A percentile compares a stretch with the other conserved stretches of the same genome.
Evolutionary conservation across 139 green algal species (phyloP).

Genomic region (Chlamydomonas incerta): DNA sequence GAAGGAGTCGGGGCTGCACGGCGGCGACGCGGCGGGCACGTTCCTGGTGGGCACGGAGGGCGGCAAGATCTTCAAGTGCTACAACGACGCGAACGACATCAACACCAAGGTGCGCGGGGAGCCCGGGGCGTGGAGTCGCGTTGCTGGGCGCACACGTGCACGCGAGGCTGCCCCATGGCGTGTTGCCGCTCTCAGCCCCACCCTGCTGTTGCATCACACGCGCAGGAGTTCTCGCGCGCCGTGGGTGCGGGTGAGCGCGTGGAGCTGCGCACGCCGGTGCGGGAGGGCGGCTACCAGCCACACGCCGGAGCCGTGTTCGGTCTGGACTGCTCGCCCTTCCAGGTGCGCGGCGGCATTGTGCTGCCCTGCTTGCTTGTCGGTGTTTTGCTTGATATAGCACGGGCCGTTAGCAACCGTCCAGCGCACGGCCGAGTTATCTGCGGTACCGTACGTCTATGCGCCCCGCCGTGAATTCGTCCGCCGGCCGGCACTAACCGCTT

Average conservation of each 20-base stretch:
- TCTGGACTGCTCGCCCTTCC: conserved; percentile 66
- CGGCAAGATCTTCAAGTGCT: conserved; percentile 63
- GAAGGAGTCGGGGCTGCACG: not conserved
- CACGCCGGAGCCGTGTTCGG: conserved; percentile 66
- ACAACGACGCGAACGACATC: conserved; percentile 50
- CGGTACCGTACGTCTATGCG: too few relatives aligned
- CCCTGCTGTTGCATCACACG: not conserved
- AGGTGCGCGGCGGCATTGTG: too few relatives aligned
- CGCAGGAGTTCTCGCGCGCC: conserved; percentile 48
- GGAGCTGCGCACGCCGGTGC: conserved; percentile 63
- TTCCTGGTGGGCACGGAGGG: conserved; percentile 66
- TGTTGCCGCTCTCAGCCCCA: too few relatives aligned
- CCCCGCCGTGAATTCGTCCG: too few relatives aligned
- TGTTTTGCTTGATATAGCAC: too few relatives aligned
- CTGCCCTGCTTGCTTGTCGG: too few relatives aligned
- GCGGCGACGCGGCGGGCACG: conserved; percentile 26
- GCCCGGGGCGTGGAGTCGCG: too few relatives aligned
- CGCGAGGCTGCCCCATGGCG: too few relatives aligned
- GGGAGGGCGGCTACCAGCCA: conserved; percentile 47
- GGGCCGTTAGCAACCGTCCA: too few relatives aligned
- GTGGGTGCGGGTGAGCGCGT: conserved; percentile 32
- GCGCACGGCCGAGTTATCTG: too few relatives aligned
- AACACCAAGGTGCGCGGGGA: conserved; percentile 40
- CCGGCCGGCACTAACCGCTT: too few relatives aligned
- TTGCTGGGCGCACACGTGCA: too few relatives aligned